phyloP scores from a whole-genome alignment of 2,329 filamentous ascomycete species.

The Penicillium polonicum region DNA sequence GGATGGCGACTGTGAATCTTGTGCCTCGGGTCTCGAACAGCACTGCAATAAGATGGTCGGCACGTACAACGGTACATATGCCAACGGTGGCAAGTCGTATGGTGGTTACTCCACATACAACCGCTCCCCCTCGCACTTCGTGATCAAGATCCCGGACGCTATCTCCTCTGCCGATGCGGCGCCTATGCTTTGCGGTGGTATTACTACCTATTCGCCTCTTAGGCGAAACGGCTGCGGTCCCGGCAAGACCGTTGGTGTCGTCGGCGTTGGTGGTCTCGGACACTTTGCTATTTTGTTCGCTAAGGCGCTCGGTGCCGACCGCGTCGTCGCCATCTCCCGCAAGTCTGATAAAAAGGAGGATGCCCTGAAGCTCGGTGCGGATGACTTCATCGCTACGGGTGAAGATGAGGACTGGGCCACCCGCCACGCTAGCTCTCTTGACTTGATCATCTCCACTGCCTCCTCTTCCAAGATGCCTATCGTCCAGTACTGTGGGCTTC shows the following conservation, averaged over 20 bases:
- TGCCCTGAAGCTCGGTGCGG: conserved; percentile 55
- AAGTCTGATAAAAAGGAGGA: conserved; percentile 52
- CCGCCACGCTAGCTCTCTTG: conserved; percentile 49
- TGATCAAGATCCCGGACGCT: conserved; percentile 54
- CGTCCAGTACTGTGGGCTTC: conserved; percentile 15
- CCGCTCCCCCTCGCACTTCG: conserved; percentile 58
- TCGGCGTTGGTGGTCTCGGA: conserved; percentile 70
- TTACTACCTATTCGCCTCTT: conserved; percentile 70
- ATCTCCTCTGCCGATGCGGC: conserved; percentile 53
- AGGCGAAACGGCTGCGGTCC: conserved; percentile 65
- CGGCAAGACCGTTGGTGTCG: conserved; percentile 67
- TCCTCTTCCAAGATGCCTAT: conserved; percentile 48
- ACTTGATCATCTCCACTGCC: conserved; percentile 58
- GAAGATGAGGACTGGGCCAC: conserved; percentile 55
- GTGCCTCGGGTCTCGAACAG: conserved; percentile 42
- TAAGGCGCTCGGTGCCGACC: conserved; percentile 63
- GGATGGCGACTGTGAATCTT: conserved; percentile 53
- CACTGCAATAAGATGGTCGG: conserved; percentile 30
- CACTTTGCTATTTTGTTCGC: conserved; percentile 71
- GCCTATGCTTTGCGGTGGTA: conserved; percentile 73
- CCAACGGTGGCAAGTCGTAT: conserved; percentile 61
- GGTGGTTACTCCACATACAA: conserved; percentile 64
- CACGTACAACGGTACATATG: conserved; percentile 31
- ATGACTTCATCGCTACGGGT: conserved; percentile 55
- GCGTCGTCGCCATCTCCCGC: conserved; percentile 57